Evolutionary conservation across 495 filamentous ascomycete species (phyloP).

Genomic region (Penicillium cosmopolitanum): DNA sequence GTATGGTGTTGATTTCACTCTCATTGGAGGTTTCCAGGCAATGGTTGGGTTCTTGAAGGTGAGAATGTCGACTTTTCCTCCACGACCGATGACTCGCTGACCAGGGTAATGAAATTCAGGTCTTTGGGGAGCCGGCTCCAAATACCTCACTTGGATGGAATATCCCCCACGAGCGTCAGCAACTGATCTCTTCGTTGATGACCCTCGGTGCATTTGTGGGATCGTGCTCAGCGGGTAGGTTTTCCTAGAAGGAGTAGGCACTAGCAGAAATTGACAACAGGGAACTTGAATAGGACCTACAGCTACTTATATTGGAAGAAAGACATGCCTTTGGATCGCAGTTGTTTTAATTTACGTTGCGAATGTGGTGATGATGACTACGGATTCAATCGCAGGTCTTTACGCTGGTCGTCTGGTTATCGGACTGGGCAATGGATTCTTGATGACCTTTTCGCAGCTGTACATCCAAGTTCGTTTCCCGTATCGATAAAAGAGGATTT

Average conservation of each 20-base stretch:
- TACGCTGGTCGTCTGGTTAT: slow-evolving; percentile 60
- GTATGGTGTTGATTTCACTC: slow-evolving; percentile 65
- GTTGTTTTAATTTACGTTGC: slow-evolving; percentile 51
- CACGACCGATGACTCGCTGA: background rate
- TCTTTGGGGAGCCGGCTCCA: slow-evolving; percentile 38
- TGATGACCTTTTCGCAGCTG: slow-evolving; percentile 64
- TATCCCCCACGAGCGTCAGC: slow-evolving; percentile 54
- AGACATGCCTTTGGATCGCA: slow-evolving; percentile 52
- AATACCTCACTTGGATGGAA: slow-evolving; percentile 55
- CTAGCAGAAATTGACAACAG: background rate
- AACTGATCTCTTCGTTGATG: slow-evolving; percentile 49
- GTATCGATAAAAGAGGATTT: background rate
- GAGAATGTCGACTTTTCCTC: slow-evolving; percentile 6
- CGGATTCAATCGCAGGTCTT: slow-evolving; percentile 52
- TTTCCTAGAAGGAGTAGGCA: background rate
- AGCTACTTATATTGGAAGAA: slow-evolving; percentile 51
- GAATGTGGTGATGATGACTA: slow-evolving; percentile 62
- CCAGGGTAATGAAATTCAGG: slow-evolving; percentile 2
- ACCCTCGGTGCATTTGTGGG: slow-evolving; percentile 62
- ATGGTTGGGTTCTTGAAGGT: slow-evolving; percentile 64
- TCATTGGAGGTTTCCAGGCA: slow-evolving; percentile 64
- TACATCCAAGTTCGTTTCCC: slow-evolving; percentile 51
- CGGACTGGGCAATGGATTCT: slow-evolving; percentile 58
- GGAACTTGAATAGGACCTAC: slow-evolving; percentile 40
- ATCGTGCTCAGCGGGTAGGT: slow-evolving; percentile 46